Evolutionary conservation across 1,284 basidiomycete species (phyloP), one percentile per base, ranked within the genome.

Genomic region (Austroboletus olivaceoglutinosus): DNA sequence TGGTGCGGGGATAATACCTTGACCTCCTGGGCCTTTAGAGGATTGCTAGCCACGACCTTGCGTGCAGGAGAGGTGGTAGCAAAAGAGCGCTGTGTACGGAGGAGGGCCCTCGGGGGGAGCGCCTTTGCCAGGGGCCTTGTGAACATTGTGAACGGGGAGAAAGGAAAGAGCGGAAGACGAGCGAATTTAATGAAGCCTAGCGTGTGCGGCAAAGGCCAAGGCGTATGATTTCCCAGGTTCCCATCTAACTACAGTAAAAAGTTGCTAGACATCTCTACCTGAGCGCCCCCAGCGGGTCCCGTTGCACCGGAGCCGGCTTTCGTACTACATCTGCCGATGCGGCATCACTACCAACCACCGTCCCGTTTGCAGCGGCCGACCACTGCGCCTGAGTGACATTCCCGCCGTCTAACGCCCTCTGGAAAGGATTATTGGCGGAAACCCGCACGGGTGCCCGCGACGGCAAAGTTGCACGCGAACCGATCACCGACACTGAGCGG

Each of bases 21-120:
- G 64, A 87, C 89, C 73, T 93, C 86, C 73, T 93, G 81, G 25
- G 92, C 92, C 67, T 85, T 89, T 56, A 88, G 78, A 25, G 91
- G 88, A 66, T 82, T 88, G 38, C 86, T 86, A 38, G 85, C 83
- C 54, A 86, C 84, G 61, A 93, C 78, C 63, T 77, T 82, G 53
- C 74, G 72, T 22, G 76, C 78, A 40, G 80, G 71, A 12, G 80
- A 68, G 8, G 88, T 82, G 4, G 80, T 73, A 62, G 82, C 78
- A 69, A 91, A 90, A 7, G 80, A 72, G 56, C 85, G 78, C 44
- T 72, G 70, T 44, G 77, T 69, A 58, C 72, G 75, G 47, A 69
- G 62, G 48, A 83, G 70, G 48, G 76, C 70, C 67, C 75, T 72
- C 51, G 72, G 65, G 42, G 78, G 57, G 48, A 70, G 62, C 43